These are phyloP conservation scores for Dalbergia cochinchinensis DNA, from an alignment of 306 rosid genomes.

Conservation along the genomic window DNA sequence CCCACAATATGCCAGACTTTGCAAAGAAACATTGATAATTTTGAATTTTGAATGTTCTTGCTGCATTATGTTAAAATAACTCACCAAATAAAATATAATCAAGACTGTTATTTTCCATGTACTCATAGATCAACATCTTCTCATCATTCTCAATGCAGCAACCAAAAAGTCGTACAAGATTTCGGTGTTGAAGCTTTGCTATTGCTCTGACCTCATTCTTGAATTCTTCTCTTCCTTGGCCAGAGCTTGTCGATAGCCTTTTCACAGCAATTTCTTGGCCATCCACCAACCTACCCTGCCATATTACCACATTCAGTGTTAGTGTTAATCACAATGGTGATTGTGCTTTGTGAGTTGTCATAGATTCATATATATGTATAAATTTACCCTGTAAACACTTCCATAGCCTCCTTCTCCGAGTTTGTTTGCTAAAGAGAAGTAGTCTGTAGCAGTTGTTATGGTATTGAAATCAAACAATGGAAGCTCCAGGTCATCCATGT, in stretches of 20 bases:
- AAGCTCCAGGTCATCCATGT: constrained; percentile 50
- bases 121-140: constrained; percentile 67
- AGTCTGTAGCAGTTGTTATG: constrained; percentile 46
- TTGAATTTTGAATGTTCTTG: not conserved
- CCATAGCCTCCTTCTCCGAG: constrained; percentile 68
- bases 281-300: constrained; percentile 60
- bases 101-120: constrained; percentile 68
- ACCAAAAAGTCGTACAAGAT: constrained; percentile 69
- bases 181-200: constrained; percentile 73
- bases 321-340: not conserved
- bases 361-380: not conserved
- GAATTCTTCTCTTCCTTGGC: constrained; percentile 72
- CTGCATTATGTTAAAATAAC: constrained; percentile 36
- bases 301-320: constrained; percentile 30
- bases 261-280: constrained; percentile 70
- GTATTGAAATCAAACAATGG: constrained; percentile 49
- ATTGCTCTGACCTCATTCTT: constrained; percentile 67
- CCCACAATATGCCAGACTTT: not conserved
- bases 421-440: constrained; percentile 51
- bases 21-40: not conserved
- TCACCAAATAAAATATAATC: constrained; percentile 61
- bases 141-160: constrained; percentile 67
- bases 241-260: constrained; percentile 65
- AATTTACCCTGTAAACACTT: constrained; percentile 51
- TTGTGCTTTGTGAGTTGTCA: not conserved